These are phyloP conservation scores for Zygotorulaspora sp. DNA, from an alignment of 805 yeast genomes.

Conservation along the genomic window DNA sequence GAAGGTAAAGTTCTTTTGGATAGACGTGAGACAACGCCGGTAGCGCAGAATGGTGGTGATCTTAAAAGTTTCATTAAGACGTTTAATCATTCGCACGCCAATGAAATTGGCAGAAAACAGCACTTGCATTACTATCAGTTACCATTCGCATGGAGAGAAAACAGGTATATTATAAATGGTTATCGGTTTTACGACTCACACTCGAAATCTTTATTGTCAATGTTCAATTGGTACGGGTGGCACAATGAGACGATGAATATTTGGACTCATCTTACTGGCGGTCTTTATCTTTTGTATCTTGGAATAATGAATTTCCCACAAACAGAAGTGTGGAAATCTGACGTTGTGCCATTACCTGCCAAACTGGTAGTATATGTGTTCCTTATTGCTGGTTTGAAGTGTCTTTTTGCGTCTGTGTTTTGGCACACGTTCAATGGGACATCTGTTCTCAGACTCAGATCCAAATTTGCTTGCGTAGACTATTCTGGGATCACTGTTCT, in stretches of 20 bases:
- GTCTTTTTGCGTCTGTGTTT: slow-evolving; percentile 69
- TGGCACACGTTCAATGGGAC: slow-evolving; percentile 94
- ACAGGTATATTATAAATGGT: slow-evolving; percentile 76
- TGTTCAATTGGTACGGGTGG: slow-evolving; percentile 44
- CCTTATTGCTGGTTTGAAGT: slow-evolving; percentile 66
- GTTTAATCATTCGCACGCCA: slow-evolving; percentile 47
- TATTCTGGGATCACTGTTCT: slow-evolving; percentile 90
- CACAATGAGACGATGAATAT: slow-evolving; percentile 92
- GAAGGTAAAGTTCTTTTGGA: too few species aligned
- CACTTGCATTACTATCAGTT: slow-evolving; percentile 77
- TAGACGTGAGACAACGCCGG: not conserved
- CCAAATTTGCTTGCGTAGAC: slow-evolving; percentile 86
- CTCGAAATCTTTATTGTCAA: slow-evolving; percentile 51
- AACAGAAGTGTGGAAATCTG: slow-evolving; percentile 47
- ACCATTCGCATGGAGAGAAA: slow-evolving; percentile 92
- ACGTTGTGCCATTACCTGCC: slow-evolving; percentile 37
- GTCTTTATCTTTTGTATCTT: slow-evolving; percentile 52
- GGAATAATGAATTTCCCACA: slow-evolving; percentile 59
- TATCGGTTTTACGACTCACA: slow-evolving; percentile 76
- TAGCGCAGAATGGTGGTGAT: slow-evolving; percentile 6
- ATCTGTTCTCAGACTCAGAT: slow-evolving; percentile 55
- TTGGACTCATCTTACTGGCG: slow-evolving; percentile 86
- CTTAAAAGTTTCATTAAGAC: slow-evolving; percentile 31
- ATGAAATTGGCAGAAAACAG: slow-evolving; percentile 39
- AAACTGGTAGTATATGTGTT: slow-evolving; percentile 53